phyloP scores from a whole-genome alignment of 805 yeast species.

The Starmerella geochares region DNA sequence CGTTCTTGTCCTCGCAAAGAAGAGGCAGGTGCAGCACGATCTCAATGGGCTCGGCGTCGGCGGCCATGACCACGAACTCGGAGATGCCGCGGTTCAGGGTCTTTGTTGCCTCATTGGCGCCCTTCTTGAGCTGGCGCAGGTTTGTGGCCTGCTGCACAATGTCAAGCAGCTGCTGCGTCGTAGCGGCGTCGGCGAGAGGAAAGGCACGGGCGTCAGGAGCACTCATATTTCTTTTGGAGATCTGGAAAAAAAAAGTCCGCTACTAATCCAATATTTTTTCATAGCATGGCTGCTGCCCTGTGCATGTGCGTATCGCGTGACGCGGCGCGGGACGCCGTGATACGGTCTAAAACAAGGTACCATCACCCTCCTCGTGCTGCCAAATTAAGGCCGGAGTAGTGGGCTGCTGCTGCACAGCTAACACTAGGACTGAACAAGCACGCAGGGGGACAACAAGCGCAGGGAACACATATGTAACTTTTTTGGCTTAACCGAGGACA shows the following conservation, averaged over 20 bases:
- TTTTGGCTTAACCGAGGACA: not conserved
- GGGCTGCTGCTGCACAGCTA: too few species aligned
- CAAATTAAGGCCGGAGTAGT: too few species aligned
- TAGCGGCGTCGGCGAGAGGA: constrained; percentile 94
- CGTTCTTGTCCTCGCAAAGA: constrained; percentile 98
- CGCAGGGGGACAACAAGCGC: too few species aligned
- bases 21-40: constrained; percentile 94
- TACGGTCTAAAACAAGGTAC: too few species aligned
- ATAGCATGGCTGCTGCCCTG: not conserved
- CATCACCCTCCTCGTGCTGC: too few species aligned
- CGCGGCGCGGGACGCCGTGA: not conserved
- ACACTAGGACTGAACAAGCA: too few species aligned
- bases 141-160: constrained; percentile 96
- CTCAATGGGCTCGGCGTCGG: constrained; percentile 98
- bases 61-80: constrained; percentile 99
- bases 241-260: not conserved
- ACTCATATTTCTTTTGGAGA: constrained; percentile 18
- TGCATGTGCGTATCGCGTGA: not conserved
- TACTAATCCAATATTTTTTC: not conserved
- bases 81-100: constrained; percentile 99
- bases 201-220: constrained; percentile 89
- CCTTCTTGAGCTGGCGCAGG: constrained; percentile 97
- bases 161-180: constrained; percentile 93
- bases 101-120: constrained; percentile 99
- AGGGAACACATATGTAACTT: not conserved